Evolutionary conservation across 805 yeast genomes (phyloP), one percentile per base, ranked within the genome.

Genomic region (Candida incommunis): DNA sequence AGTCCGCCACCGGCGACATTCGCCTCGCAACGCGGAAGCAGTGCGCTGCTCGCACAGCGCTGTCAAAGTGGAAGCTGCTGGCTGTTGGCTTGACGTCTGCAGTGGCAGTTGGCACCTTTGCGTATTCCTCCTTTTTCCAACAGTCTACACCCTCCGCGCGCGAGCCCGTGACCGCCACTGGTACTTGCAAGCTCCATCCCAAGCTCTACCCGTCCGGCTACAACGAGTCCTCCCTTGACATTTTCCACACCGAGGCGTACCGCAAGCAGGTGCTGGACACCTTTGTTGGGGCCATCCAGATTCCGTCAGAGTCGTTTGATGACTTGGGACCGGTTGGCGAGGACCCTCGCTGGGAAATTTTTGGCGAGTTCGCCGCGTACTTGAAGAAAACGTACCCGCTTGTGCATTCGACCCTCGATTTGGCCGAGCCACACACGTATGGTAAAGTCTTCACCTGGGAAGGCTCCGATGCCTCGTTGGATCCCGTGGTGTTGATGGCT

Each of bases 401-500:
- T 23, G 70, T 75, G 3, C 71, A 72, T 50, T 49, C 63, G 24
- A 55, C 65, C 15, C 62, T 78, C 46, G 64, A 71, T 31, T 16
- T 31, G 20, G 37, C 4, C 13, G 18, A 7, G 37, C 37, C 37
- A 43, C 80, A 80, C 59, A 65, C 72, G 15, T 73, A 73, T 51
- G 83, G 80, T 3, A 61, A 82, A 45, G 67, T 82, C 3, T 69
- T 66, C 57, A 75, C 81, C 22, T 76, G 82, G 75, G 56, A 68
- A 49, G 88, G 88, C 20, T 58, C 74, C 3, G 57, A 72, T 45
- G 34, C 54, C 13, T 44, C 55, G 2, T 63, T 77, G 48, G 78
- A 80, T 55, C 90, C 90, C n/a, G 52, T 80, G 26, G 55, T 82
- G 59, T 64, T 81, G 42, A 72, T 79, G 50, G 86, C 87, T 2